Base-by-base conservation (phyloP, 176 grass and related monocot genomes). In the Carex parvula region DNA sequence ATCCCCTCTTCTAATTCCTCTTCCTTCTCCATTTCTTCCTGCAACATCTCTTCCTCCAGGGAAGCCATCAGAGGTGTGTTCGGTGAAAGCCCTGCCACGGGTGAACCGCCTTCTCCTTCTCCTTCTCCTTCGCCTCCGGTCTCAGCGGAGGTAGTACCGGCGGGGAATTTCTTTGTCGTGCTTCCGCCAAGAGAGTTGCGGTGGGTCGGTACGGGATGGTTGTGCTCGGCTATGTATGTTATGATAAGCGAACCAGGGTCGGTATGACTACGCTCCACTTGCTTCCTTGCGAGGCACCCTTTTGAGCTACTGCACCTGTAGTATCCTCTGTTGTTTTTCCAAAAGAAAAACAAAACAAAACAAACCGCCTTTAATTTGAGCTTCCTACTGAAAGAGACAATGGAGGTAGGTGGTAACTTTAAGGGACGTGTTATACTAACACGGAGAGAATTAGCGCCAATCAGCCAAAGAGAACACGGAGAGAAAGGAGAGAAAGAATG, bases 151-250 rank as follows among this genome's bases (percentile, higher is more conserved):
- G 7, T 60, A 70, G 15, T 4, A 56, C 14, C 52, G 0, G 8
- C 44, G 2, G 16, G 61, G 12, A 81, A 33, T 69, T 84, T 94
- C 57, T 85, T 79, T 33, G 90, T 87, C 0, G 94, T 92, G 64
- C 90, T 97, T 30, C 92, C 94, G 32, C 90, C 90, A 67, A 97
- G 94, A 63, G 90, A 89, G 68, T 92, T 97, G 79, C 94, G 94
- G 65, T 94, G 85, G 52, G 85, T 75, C 24, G 94, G 94, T 18
- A 86, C 70, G 0, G 87, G 81, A 84, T 97, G 94, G 86, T 83
- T 89, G 91, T 92, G 85, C 16, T 94, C 90, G 53, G 89, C 94
- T n/a, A 90, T 94, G 90, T 94, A 97, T 81, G 88, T 94, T 90
- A 92, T 60, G 66, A 97, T 46, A 20, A 97, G 50, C 68, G 70